These are phyloP conservation scores for Flaveria bidentis DNA, from an alignment of 129 eudicot genomes.

Conservation along the genomic window DNA sequence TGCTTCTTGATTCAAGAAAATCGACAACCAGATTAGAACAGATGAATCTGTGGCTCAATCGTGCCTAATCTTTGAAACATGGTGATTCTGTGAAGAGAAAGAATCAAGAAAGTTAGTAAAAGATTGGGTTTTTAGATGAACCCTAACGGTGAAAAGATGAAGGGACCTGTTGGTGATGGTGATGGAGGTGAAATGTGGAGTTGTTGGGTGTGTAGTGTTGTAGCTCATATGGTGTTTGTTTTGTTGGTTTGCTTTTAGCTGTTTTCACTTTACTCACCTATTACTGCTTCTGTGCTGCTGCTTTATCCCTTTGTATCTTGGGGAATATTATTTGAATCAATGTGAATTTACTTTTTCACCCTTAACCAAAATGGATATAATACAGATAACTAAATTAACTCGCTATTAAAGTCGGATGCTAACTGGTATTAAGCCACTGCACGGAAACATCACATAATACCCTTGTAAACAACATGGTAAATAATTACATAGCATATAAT, in stretches of 20 bases:
- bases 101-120: constrained; percentile 19
- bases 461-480: too few species aligned
- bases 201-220: constrained; percentile 8
- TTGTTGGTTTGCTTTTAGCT: constrained; percentile 34
- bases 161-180: constrained; percentile 15
- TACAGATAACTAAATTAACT: too few species aligned
- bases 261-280: constrained; percentile 3
- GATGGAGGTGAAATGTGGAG: constrained; percentile 23
- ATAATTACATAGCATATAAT: too few species aligned
- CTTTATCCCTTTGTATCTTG: constrained; percentile 9
- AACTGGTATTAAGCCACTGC: too few species aligned
- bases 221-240: constrained; percentile 21
- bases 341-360: neutral
- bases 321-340: constrained; percentile 24
- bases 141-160: constrained; percentile 22
- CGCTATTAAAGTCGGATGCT: too few species aligned
- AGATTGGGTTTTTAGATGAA: constrained; percentile 6
- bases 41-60: constrained; percentile 3
- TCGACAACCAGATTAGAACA: neutral
- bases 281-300: neutral
- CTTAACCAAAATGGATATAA: neutral
- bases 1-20: neutral
- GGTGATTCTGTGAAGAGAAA: constrained; percentile 18
- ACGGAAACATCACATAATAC: too few species aligned
- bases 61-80: constrained; percentile 51